These are phyloP conservation scores for Pyrenophora tritici-repentis DNA, from an alignment of 2,329 filamentous ascomycete genomes.

Conservation along the genomic window DNA sequence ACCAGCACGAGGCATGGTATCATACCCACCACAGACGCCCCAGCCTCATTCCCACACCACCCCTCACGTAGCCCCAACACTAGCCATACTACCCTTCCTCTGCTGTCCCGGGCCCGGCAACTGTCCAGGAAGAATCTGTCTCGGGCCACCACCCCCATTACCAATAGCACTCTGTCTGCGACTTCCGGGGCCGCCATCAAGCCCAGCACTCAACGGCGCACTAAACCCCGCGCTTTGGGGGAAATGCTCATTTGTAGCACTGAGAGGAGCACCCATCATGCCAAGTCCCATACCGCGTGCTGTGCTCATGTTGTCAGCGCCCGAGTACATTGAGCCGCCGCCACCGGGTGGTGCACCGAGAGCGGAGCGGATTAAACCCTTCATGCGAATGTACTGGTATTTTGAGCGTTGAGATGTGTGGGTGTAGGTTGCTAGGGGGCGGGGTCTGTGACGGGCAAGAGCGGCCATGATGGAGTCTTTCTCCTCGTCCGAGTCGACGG, in stretches of 20 bases:
- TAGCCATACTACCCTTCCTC: conserved; percentile 6
- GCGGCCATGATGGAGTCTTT: conserved; percentile 85
- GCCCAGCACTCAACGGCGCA: conserved; percentile 36
- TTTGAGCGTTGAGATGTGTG: conserved; percentile 58
- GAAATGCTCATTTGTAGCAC: conserved; percentile 39
- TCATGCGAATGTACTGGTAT: conserved; percentile 67
- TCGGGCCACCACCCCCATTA: conserved; percentile 37
- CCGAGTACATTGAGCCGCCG: conserved; percentile 27
- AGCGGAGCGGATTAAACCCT: conserved; percentile 65
- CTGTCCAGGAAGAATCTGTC: conserved; percentile 47
- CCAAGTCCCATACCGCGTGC: conserved; percentile 34
- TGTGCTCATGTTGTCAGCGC: conserved; percentile 29
- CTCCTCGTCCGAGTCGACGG: conserved; percentile 94
- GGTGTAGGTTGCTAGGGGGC: conserved; percentile 72
- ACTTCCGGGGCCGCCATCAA: conserved; percentile 33
- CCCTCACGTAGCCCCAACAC: background rate
- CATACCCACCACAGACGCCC: too few relatives aligned
- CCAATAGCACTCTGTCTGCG: conserved; percentile 40
- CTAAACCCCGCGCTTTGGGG: conserved; percentile 36
- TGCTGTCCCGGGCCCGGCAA: conserved; percentile 22
- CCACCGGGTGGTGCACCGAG: conserved; percentile 53
- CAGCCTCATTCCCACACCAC: too few relatives aligned
- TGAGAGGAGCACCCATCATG: conserved; percentile 40
- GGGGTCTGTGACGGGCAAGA: conserved; percentile 72
- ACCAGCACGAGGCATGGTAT: too few relatives aligned